A percentile compares a stretch with the other conserved stretches of the same genome.
phyloP scores from a whole-genome alignment of 2,329 filamentous ascomycete species.

The Hypoxylon sp. region DNA sequence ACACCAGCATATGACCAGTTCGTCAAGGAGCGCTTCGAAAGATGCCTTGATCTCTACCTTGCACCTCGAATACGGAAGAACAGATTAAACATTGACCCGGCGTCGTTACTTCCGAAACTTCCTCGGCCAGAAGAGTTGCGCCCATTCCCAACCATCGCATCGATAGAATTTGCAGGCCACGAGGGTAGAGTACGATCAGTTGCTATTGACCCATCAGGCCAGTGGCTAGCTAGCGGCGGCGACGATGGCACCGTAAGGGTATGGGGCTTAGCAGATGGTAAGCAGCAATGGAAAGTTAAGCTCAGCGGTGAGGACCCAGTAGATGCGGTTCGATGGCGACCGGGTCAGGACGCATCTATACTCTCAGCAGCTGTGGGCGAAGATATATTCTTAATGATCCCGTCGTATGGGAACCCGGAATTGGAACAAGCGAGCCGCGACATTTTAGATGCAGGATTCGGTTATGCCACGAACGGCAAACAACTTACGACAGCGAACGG shows the following conservation, averaged over 20 bases:
- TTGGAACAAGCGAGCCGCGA: conserved; percentile 80
- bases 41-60: conserved; percentile 94
- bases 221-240: conserved; percentile 90
- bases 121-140: conserved; percentile 93
- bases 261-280: conserved; percentile 88
- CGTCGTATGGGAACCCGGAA: conserved; percentile 76
- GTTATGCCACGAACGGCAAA: conserved; percentile 80
- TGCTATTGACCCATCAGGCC: conserved; percentile 84
- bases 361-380: conserved; percentile 88
- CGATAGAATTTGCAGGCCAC: conserved; percentile 88
- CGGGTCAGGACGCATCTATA: conserved; percentile 81
- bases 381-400: conserved; percentile 85
- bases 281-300: conserved; percentile 87
- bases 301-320: conserved; percentile 83
- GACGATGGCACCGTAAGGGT: conserved; percentile 93
- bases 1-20: conserved; percentile 92
- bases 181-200: conserved; percentile 87
- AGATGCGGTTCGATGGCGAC: conserved; percentile 89
- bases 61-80: conserved; percentile 92
- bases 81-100: conserved; percentile 95
- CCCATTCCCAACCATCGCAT: conserved; percentile 92
- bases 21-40: conserved; percentile 95
- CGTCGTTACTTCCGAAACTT: conserved; percentile 90
- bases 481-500: conserved; percentile 66
- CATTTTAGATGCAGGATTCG: conserved; percentile 88